phyloP scores from a whole-genome alignment of 257 asterid genomes.

The Nyctanthes arbortristis region DNA sequence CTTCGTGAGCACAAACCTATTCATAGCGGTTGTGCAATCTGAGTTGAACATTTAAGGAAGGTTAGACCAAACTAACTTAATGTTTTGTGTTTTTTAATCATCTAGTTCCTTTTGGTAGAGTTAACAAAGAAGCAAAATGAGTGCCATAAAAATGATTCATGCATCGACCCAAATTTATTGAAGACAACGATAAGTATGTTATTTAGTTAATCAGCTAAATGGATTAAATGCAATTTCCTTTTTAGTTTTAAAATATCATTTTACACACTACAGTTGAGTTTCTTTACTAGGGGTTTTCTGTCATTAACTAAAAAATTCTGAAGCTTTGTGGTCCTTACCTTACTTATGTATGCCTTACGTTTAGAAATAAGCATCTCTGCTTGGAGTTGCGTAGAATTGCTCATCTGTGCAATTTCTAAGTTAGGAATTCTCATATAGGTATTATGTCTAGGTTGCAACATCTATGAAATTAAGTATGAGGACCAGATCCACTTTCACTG shows the following conservation, averaged over 20 bases:
- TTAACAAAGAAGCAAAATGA: not conserved
- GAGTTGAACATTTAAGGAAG: not conserved
- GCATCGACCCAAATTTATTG: not conserved
- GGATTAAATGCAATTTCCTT: not conserved
- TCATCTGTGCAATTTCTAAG: constrained; percentile 27
- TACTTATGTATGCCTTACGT: not conserved
- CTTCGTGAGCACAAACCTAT: not conserved
- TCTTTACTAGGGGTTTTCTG: not conserved
- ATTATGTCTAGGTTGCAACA: constrained; percentile 17
- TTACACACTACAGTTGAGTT: not conserved
- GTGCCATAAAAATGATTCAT: not conserved
- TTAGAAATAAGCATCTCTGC: constrained; percentile 13
- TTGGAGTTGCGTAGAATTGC: constrained; percentile 17
- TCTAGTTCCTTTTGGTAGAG: not conserved
- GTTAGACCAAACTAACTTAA: not conserved
- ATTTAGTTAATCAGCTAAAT: not conserved
- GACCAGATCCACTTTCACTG: constrained; percentile 24
- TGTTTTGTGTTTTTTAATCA: not conserved
- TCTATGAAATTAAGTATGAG: constrained; percentile 23
- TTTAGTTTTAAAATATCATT: constrained; percentile 3
- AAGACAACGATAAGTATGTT: not conserved
- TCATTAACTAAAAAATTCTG: constrained; percentile 5
- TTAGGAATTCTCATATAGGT: constrained; percentile 21
- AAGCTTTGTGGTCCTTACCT: not conserved
- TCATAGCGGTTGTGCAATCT: not conserved